These are phyloP conservation scores for Termitomyces sp. DNA, from an alignment of 768 basidiomycete genomes.

Conservation along the genomic window DNA sequence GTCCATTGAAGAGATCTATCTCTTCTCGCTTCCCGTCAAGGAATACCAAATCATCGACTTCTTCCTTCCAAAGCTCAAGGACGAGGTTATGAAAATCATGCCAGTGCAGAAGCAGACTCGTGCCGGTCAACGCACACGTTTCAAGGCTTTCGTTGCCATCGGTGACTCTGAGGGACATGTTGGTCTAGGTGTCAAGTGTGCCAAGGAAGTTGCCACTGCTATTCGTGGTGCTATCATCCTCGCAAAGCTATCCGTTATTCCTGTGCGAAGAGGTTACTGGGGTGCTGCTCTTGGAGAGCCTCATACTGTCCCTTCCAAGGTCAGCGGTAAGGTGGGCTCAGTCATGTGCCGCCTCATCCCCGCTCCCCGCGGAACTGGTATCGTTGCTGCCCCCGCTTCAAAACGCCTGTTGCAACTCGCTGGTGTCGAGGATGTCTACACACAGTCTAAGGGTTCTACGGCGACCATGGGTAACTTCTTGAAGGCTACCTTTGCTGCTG, in stretches of 20 bases:
- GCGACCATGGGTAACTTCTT: conserved; percentile 99
- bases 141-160: conserved; percentile 99
- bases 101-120: conserved; percentile 99
- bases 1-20: conserved; percentile 99
- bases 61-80: conserved; percentile 99
- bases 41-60: conserved; percentile 99
- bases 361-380: conserved; percentile 97
- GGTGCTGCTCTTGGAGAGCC: conserved; percentile 98
- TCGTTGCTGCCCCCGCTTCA: conserved; percentile 97
- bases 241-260: conserved; percentile 96
- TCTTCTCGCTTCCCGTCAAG: conserved; percentile 99
- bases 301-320: conserved; percentile 98
- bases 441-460: conserved; percentile 96
- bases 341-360: conserved; percentile 99
- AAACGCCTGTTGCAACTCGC: conserved; percentile 97
- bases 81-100: conserved; percentile 99
- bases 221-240: conserved; percentile 99
- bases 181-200: conserved; percentile 99
- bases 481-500: conserved; percentile 93
- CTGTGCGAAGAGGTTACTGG: conserved; percentile 99
- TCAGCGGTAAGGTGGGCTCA: conserved; percentile 96
- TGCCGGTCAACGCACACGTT: conserved; percentile 98
- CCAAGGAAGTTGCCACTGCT: conserved; percentile 99
- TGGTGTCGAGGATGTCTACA: conserved; percentile 97
- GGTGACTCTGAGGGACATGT: conserved; percentile 99